Conservation (phyloP, 2,329 filamentous ascomycete genomes). For the Curvularia sp. region DNA sequence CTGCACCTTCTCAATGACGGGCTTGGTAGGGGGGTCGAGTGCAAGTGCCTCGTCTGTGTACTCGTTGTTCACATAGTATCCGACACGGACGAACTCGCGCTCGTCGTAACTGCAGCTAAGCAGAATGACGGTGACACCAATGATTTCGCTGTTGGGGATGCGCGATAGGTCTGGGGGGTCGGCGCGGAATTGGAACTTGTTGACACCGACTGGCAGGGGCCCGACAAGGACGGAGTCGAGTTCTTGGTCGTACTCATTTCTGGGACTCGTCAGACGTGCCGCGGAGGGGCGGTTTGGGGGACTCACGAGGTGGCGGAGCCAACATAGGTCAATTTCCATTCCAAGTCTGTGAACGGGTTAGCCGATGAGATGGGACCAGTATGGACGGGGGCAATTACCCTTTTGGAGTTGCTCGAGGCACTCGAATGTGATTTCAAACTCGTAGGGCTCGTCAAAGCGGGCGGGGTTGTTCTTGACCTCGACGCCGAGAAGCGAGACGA, state of each 20-base stretch:
- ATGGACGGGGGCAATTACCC: slow-evolving; percentile 60
- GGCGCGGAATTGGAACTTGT: slow-evolving; percentile 98
- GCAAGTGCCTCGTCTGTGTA: slow-evolving; percentile 91
- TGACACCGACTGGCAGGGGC: slow-evolving; percentile 95
- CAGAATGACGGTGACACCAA: slow-evolving; percentile 96
- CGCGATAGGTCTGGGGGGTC: slow-evolving; percentile 87
- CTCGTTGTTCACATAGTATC: slow-evolving; percentile 99
- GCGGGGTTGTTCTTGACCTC: slow-evolving; percentile 97
- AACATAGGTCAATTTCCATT: slow-evolving; percentile 99
- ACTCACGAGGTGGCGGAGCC: slow-evolving; percentile 95
- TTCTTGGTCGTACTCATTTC: slow-evolving; percentile 96
- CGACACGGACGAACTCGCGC: slow-evolving; percentile 95
- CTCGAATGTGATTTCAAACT: slow-evolving; percentile 99
- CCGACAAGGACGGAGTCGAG: slow-evolving; percentile 96
- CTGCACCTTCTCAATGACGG: slow-evolving; percentile 87
- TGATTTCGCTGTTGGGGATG: slow-evolving; percentile 93
- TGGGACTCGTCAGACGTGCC: slow-evolving; percentile 47
- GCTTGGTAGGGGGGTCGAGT: slow-evolving; percentile 88
- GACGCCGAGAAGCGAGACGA: slow-evolving; percentile 94
- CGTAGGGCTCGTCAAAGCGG: slow-evolving; percentile 88
- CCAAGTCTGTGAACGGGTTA: slow-evolving; percentile 72
- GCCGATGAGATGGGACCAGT: slow-evolving; percentile 2
- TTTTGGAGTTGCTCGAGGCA: slow-evolving; percentile 94
- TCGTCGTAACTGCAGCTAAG: slow-evolving; percentile 96
- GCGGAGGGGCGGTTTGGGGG: not conserved